Evolutionary conservation across 768 basidiomycete species (phyloP).

Genomic region (Naganishia vishniacii): DNA sequence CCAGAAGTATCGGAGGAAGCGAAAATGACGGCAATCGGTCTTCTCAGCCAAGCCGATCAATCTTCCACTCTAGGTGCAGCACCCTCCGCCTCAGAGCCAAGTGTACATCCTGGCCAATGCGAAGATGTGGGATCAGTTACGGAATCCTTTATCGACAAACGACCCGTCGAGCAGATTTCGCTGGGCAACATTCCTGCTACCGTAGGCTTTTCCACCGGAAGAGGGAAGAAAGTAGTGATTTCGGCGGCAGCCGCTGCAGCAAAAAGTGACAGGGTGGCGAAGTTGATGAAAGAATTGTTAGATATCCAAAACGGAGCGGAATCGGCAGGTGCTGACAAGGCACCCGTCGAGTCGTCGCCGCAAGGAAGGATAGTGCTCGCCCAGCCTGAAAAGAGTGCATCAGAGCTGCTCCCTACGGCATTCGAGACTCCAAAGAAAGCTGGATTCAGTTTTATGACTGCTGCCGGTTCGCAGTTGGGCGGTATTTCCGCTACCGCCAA

Average conservation of each 20-base stretch:
- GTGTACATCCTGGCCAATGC: neutral
- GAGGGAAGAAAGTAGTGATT: slow-evolving; percentile 2
- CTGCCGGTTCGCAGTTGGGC: neutral
- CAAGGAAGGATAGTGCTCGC: neutral
- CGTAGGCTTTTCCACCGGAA: slow-evolving; percentile 1
- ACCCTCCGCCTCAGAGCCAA: neutral
- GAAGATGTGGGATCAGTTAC: neutral
- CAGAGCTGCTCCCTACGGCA: neutral
- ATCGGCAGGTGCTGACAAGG: no score
- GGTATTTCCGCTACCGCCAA: slow-evolving; percentile 2
- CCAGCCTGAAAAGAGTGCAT: neutral
- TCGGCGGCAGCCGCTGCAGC: neutral
- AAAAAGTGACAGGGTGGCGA: slow-evolving; percentile 4
- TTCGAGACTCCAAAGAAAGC: slow-evolving; percentile 5
- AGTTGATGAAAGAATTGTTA: slow-evolving; percentile 15
- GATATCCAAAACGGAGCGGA: slow-evolving; percentile 11
- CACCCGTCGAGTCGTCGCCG: neutral
- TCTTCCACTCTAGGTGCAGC: neutral
- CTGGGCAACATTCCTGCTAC: neutral
- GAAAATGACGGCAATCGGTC: neutral
- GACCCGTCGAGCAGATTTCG: neutral
- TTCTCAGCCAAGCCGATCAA: slow-evolving; percentile 3
- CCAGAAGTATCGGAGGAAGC: slow-evolving; percentile 18
- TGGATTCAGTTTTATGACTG: neutral
- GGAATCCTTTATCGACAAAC: slow-evolving; percentile 18